Evolutionary conservation across 805 yeast species (phyloP), one percentile per base, ranked within the genome.

Genomic region (Ogataea minuta): DNA sequence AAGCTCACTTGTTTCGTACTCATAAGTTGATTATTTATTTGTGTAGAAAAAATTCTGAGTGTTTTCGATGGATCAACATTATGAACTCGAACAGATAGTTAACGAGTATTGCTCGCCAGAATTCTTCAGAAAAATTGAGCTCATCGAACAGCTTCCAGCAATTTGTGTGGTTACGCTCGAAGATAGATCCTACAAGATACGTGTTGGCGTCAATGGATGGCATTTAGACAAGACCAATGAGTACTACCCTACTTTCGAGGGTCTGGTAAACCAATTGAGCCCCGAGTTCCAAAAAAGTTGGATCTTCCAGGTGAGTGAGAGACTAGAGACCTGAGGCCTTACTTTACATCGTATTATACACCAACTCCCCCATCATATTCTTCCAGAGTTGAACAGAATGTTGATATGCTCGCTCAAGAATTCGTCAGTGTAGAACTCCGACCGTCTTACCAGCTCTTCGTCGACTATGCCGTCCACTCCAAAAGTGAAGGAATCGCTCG

Each of bases 371-470:
- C n/a, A n/a, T n/a, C n/a, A 73, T 40, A 72, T 59, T 49, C 74
- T 65, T 23, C 72, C 73, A 13, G 81, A 68, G 35, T 81, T 82
- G 49, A 89, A 66, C 50, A 90, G 70, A 33, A 88, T 68, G 47
- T 85, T 87, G 36, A 91, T 71, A 54, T 88, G 89, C 52, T 89
- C 93, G 45, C 77, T 75, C 39, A 93, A 68, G 51, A 84, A 67
- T 45, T 86, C 87, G 53, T 87, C 90, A 29, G 79, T 77, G 63
- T 84, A 93, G 63, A 83, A 93, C 12, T 80, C 79, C 3, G 96
- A 78, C 53, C 84, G 76, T 66, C 99, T 79, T 4, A 88, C 95
- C 14, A 77, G 70, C 57, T 90, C 97, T 64, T 91, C 97, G 57
- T 85, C 93, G 53, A 56, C 46, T 16, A 52, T 29, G 15, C 63